Evolutionary conservation across 2,329 filamentous ascomycete genomes (phyloP), one percentile per base, ranked within the genome.

Genomic region (Ophiostoma triangulosporum): DNA sequence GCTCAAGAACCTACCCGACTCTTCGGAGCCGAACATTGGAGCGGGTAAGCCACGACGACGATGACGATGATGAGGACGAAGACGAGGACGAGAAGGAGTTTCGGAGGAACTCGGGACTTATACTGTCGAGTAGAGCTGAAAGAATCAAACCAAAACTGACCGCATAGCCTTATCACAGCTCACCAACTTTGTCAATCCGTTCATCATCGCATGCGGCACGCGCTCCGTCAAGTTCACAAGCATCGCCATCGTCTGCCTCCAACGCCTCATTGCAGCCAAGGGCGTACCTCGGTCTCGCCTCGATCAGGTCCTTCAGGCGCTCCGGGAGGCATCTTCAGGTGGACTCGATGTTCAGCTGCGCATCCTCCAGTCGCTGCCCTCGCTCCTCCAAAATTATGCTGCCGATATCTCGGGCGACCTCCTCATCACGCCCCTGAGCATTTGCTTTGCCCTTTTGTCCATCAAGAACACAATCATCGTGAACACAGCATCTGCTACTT

Each of bases 401-500:
- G 75, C 77, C 33, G 86, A 95, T 54, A 72, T 98, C 35, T 82
- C 84, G 56, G 88, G 86, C 2, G 85, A 91, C 56, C 72, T 95
- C 32, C 75, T 98, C 36, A 85, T 88, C 27, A 88, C 81, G 9
- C 81, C 87, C 0, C 70, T 98, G 59, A 90, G 95, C 64, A 88
- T 95, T 64, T 97, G 93, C 69, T 93, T 93, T 57, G 84, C 88
- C 50, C 70, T 98, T 49, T 90, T 97, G 68, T 84, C 81, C 54
- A 93, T 86, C 67, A 97, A 96, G 69, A 94, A 90, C 70, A 81
- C 84, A 26, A 89, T 95, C 51, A 89, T 98, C 61, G 94, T 91
- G 64, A 94, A 94, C 62, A 97, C 94, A 1, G 93, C 93, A 9
- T 88, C 91, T 26, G 93, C 93, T n/a, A 97, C 93, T 2, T 72